Evolutionary conservation across 179 eudicot genomes (phyloP), one percentile per base, ranked within the genome.

Genomic region (Sideroxylon spinosum): DNA sequence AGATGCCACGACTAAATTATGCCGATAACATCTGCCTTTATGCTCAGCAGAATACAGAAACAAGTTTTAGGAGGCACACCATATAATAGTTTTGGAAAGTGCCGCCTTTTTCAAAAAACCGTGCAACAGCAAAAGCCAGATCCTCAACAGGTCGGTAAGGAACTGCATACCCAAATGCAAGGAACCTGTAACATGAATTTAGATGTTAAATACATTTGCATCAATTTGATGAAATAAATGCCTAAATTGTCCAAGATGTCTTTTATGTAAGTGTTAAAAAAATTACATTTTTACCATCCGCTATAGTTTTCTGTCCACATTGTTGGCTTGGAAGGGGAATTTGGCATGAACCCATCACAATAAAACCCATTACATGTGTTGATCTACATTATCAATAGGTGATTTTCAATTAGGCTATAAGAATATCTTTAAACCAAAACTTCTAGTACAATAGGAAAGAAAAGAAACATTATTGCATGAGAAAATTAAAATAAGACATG

Each of bases 251-350:
- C 13, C 20, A 9, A 37, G 14, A 60, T 44, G 62, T 12, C 46
- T 72, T 72, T 16, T 9, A 71, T 17, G 28, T 1, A 44, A 10
- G 59, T 17, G 71, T 9, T 68, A 64, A 14, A 22, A 76, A 16
- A n/a, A 19, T 71, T 9, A 73, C 19, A 61, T 26, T 62, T 75
- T 75, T 82, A 91, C 96, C 93, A 89, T 80, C 93, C 93, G 76
- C 83, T 68, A 77, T 87, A 91, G 75, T 90, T 89, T 75, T 91
- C 93, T 28, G 97, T 90, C 97, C 97, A 91, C 84, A 91, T 86
- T 74, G 78, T 81, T 52, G 97, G 97, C 78, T 86, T 88, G 76
- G 76, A 74, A 32, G 81, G 89, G 72, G 88, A 84, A 80, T 88
- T 88, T 68, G 91, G 91, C 25, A 82, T 78, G 76, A 83, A 91